Conservation (phyloP, 176 grass and related monocot species). For the Echinochloa phyllopogon region DNA sequence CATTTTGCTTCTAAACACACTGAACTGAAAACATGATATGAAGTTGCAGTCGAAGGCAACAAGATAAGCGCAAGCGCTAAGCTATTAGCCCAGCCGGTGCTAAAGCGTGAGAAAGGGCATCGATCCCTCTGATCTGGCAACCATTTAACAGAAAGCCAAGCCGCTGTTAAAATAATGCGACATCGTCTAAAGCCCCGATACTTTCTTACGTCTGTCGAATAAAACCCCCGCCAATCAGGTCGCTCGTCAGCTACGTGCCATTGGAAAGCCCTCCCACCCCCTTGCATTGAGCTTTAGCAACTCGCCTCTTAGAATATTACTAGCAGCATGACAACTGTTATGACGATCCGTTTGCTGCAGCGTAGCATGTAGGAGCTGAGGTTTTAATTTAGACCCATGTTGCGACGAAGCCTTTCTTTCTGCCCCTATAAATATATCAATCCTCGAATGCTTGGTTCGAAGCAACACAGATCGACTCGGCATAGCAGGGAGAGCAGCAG, state of each 20-base stretch:
- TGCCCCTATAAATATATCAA: slow-evolving; percentile 44
- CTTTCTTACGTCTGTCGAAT: slow-evolving; percentile 56
- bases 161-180: slow-evolving; percentile 26
- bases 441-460: not conserved
- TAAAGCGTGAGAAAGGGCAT: slow-evolving; percentile 22
- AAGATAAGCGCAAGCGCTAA: not conserved
- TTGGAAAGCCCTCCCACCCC: not conserved
- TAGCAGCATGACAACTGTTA: not conserved
- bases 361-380: not conserved
- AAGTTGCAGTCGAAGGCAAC: not conserved
- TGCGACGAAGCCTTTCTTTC: slow-evolving; percentile 1
- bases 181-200: slow-evolving; percentile 43
- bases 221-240: slow-evolving; percentile 49
- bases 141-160: slow-evolving; percentile 43
- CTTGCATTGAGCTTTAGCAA: slow-evolving; percentile 37
- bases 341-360: slow-evolving; percentile 19
- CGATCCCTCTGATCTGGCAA: slow-evolving; percentile 45
- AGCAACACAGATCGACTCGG: not conserved
- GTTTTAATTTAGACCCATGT: slow-evolving; percentile 27
- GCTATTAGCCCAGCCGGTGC: not conserved
- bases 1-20: not conserved
- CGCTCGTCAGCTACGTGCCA: slow-evolving; percentile 24
- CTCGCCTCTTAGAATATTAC: slow-evolving; percentile 37
- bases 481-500: not conserved
- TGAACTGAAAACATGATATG: not conserved